Percentiles rank a stretch among this genome's conserved stretches.
Conservation (phyloP, 345 rosid species). For the Populus alba region DNA sequence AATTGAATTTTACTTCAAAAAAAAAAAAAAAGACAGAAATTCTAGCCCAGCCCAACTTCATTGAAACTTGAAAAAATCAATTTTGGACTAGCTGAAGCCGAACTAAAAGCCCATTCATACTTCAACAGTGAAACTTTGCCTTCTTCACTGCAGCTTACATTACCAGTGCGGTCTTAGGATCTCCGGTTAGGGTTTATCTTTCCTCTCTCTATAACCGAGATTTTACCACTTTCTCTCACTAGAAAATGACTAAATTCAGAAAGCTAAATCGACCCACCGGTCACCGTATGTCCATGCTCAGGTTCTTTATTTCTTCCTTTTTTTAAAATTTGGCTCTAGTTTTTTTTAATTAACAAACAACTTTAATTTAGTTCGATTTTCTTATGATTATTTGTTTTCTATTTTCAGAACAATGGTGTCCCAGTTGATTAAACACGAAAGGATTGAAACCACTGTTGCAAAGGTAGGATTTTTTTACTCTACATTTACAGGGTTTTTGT, state of each 20-base stretch:
- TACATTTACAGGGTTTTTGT: conserved; percentile 21
- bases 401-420: conserved; percentile 80
- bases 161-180: not conserved
- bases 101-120: not conserved
- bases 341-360: too few species aligned
- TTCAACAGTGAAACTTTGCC: not conserved
- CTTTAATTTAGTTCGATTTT: not conserved
- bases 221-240: not conserved
- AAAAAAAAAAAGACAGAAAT: too few species aligned
- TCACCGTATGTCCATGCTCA: conserved; percentile 91
- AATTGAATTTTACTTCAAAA: too few species aligned
- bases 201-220: not conserved
- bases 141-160: not conserved
- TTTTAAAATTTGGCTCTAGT: too few species aligned
- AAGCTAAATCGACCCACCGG: conserved; percentile 72
- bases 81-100: not conserved
- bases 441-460: conserved; percentile 86
- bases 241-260: conserved; percentile 72
- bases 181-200: conserved; percentile 2
- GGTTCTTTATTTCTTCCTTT: conserved; percentile 34
- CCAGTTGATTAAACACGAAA: conserved; percentile 91
- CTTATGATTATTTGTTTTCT: not conserved
- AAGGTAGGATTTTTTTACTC: conserved; percentile 41
- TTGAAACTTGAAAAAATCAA: too few species aligned
- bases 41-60: not conserved